These are phyloP conservation scores for Irpex rosettiformis DNA, from an alignment of 1,284 basidiomycete genomes.

Conservation along the genomic window DNA sequence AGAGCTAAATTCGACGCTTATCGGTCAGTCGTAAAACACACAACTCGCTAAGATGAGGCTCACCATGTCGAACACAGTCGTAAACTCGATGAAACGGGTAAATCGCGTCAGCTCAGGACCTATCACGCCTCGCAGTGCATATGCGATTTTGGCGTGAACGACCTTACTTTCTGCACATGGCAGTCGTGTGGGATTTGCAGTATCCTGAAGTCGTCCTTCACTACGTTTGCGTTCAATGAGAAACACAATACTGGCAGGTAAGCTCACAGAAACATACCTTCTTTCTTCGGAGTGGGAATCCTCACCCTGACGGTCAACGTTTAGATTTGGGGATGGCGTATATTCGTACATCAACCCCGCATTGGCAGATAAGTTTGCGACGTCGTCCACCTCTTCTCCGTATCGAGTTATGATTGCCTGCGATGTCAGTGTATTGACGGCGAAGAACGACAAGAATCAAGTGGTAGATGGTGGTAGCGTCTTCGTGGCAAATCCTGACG, in stretches of 20 bases:
- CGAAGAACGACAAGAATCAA: slow-evolving; percentile 20
- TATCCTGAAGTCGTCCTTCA: slow-evolving; percentile 52
- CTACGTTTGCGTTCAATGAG: slow-evolving; percentile 49
- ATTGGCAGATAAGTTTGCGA: slow-evolving; percentile 51
- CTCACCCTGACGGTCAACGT: too few relatives aligned
- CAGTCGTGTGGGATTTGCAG: slow-evolving; percentile 61
- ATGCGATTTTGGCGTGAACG: slow-evolving; percentile 57
- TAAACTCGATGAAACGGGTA: slow-evolving; percentile 23
- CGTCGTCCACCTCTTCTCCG: slow-evolving; percentile 58
- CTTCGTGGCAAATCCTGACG: slow-evolving; percentile 41
- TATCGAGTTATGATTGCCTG: slow-evolving; percentile 62
- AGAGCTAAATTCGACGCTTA: slow-evolving; percentile 39
- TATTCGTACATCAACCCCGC: slow-evolving; percentile 57
- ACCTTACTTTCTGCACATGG: slow-evolving; percentile 46
- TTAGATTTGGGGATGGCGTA: slow-evolving; percentile 54
- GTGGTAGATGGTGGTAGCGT: slow-evolving; percentile 37
- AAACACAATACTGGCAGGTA: slow-evolving; percentile 50
- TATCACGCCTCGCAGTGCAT: slow-evolving; percentile 63
- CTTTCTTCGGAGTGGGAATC: too few relatives aligned
- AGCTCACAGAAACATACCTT: slow-evolving; percentile 13
- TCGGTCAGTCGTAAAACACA: slow-evolving; percentile 33
- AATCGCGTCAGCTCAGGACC: slow-evolving; percentile 44
- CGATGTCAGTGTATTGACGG: slow-evolving; percentile 45
- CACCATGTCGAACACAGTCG: slow-evolving; percentile 19
- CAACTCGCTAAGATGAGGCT: neutral